phyloP scores from a whole-genome alignment of 2,329 filamentous ascomycete species.

The Verticillium albo-atrum region DNA sequence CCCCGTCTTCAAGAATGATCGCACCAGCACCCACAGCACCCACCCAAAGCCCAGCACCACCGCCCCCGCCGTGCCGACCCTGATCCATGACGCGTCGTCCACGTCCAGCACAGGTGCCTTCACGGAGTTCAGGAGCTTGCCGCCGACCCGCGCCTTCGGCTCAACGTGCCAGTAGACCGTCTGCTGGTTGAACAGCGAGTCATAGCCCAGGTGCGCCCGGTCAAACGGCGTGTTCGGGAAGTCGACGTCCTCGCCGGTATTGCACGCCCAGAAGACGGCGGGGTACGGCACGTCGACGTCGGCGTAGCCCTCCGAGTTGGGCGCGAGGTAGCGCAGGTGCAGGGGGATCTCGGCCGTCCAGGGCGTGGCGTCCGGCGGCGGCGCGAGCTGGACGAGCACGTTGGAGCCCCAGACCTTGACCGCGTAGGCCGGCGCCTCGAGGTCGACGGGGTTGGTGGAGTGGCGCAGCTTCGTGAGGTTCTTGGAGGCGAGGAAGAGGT shows the following conservation, averaged over 20 bases:
- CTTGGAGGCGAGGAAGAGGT: constrained; percentile 74
- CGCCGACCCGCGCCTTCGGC: constrained; percentile 36
- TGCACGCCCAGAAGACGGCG: constrained; percentile 86
- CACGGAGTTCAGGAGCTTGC: constrained; percentile 47
- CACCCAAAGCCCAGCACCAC: constrained; percentile 65
- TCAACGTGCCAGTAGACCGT: constrained; percentile 81
- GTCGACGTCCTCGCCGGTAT: constrained; percentile 58
- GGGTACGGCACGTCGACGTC: constrained; percentile 70
- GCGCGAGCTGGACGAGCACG: constrained; percentile 68
- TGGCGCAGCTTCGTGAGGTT: constrained; percentile 67
- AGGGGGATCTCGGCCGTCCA: constrained; percentile 73
- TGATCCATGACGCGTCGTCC: constrained; percentile 41
- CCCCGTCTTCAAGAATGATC: constrained; percentile 28
- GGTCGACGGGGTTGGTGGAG: constrained; percentile 73
- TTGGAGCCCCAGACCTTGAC: constrained; percentile 74
- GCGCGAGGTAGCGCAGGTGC: constrained; percentile 77
- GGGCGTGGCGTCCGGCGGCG: constrained; percentile 33
- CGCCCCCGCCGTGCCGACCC: constrained; percentile 51
- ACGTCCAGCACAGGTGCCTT: constrained; percentile 63
- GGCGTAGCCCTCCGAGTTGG: constrained; percentile 49
- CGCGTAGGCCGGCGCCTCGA: constrained; percentile 85
- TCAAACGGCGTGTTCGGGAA: constrained; percentile 83
- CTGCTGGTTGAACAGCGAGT: constrained; percentile 68
- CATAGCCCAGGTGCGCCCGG: constrained; percentile 77
- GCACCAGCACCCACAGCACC: constrained; percentile 57